phyloP scores from a whole-genome alignment of 441 rosid species.

The Croton setiger region DNA sequence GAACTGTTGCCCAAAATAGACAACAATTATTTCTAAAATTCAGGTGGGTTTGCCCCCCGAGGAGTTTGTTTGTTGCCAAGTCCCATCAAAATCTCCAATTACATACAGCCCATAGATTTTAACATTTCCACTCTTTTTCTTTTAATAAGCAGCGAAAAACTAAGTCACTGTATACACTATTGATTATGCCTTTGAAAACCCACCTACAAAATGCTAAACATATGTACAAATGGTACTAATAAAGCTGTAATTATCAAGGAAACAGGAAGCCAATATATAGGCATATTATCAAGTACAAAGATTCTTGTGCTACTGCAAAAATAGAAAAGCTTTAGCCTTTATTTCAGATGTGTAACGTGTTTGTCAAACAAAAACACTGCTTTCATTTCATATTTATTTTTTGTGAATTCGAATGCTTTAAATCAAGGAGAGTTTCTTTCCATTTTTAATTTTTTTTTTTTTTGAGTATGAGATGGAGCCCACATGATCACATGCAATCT shows the following conservation, averaged over 20 bases:
- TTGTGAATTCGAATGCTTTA: no score
- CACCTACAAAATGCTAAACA: neutral
- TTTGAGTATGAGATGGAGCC: constrained; percentile 5
- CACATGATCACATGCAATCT: constrained; percentile 28
- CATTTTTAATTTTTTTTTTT: no score
- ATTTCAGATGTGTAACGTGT: neutral
- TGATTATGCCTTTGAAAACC: neutral
- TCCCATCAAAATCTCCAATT: constrained; percentile 34
- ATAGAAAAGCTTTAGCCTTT: neutral
- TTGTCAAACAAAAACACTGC: neutral
- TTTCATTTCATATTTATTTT: no score
- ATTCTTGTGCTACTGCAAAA: neutral
- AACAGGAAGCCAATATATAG: neutral
- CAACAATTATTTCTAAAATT: constrained; percentile 24
- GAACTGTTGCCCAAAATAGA: constrained; percentile 20
- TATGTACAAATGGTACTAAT: neutral
- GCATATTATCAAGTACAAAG: neutral
- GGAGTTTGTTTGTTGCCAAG: constrained; percentile 46
- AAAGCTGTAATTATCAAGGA: neutral
- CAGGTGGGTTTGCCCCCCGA: constrained; percentile 47
- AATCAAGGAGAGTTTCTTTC: no score
- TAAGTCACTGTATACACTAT: no score
- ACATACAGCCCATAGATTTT: constrained; percentile 19
- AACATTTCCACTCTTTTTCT: neutral
- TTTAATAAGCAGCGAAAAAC: constrained; percentile 5